A percentile compares a stretch with the other conserved stretches of the same genome.
Conservation (phyloP, 2,329 filamentous ascomycete species). For the Ophiostoma sp. region DNA sequence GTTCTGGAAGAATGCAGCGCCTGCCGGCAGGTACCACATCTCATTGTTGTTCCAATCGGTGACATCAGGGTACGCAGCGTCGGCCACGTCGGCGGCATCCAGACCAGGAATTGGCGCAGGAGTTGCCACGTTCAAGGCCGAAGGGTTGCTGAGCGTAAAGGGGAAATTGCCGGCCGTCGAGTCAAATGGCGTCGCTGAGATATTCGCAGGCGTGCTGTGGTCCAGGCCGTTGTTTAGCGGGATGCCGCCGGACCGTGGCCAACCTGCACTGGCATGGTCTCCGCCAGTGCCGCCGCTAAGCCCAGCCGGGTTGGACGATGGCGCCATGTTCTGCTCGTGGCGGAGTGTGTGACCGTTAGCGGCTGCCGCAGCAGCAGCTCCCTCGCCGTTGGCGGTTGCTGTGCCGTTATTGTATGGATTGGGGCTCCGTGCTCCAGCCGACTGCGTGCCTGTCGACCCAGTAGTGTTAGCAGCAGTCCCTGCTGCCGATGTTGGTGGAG, state of each 20-base stretch:
- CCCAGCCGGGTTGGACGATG: not conserved
- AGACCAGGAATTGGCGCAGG: slow-evolving; percentile 36
- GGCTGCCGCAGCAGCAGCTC: not conserved
- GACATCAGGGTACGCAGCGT: slow-evolving; percentile 43
- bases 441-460: slow-evolving; percentile 13
- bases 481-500: slow-evolving; percentile 37
- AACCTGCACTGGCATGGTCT: not conserved
- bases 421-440: not conserved
- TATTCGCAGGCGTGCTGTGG: slow-evolving; percentile 46
- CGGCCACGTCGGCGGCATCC: slow-evolving; percentile 34
- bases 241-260: not conserved
- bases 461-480: slow-evolving; percentile 19
- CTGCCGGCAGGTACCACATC: slow-evolving; percentile 63
- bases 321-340: not conserved
- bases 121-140: slow-evolving; percentile 47
- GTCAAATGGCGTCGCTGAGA: slow-evolving; percentile 61
- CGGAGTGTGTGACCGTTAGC: not conserved
- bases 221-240: slow-evolving; percentile 28
- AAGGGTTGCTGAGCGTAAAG: slow-evolving; percentile 44
- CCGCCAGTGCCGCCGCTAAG: not conserved
- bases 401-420: not conserved
- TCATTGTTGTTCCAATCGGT: slow-evolving; percentile 54
- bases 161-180: slow-evolving; percentile 51
- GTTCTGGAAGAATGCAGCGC: slow-evolving; percentile 60
- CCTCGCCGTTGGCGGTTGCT: not conserved